Evolutionary conservation across 345 rosid species (phyloP).

Genomic region (Excoecaria agallocha): DNA sequence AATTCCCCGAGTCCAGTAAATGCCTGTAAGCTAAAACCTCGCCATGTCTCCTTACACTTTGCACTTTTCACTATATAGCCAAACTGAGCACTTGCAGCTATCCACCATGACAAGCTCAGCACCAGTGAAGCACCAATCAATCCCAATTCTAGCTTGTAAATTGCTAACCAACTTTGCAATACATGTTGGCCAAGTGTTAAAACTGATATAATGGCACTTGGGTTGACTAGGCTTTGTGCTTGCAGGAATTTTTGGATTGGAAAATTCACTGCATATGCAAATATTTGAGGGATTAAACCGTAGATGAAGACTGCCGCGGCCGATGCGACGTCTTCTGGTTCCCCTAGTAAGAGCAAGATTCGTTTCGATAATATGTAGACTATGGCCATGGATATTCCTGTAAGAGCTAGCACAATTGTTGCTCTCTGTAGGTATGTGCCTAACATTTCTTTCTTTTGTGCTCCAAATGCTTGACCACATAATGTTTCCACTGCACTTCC

Average conservation of each 20-base stretch:
- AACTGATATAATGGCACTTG: not conserved
- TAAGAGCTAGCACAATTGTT: conserved; percentile 37
- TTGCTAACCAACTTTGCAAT: conserved; percentile 13
- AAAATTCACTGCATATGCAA: not conserved
- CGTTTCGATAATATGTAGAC: conserved; percentile 20
- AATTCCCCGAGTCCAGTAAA: conserved; percentile 71
- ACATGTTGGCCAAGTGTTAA: conserved; percentile 10
- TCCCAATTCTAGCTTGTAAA: conserved; percentile 13
- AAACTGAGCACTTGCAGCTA: conserved; percentile 55
- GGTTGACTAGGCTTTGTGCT: no score
- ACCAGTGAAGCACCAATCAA: conserved; percentile 58
- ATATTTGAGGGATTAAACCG: conserved; percentile 24
- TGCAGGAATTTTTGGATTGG: no score
- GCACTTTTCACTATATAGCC: conserved; percentile 45
- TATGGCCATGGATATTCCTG: conserved; percentile 12
- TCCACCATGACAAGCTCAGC: conserved; percentile 81
- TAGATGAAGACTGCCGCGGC: conserved; percentile 19
- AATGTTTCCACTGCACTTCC: conserved; percentile 86
- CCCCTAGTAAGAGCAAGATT: conserved; percentile 18
- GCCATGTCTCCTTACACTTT: conserved; percentile 60
- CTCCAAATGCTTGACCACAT: conserved; percentile 84
- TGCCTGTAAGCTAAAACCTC: conserved; percentile 51
- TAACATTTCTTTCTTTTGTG: conserved; percentile 58
- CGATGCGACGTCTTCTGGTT: conserved; percentile 10
- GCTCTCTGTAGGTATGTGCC: conserved; percentile 74